These are phyloP conservation scores for Hepatocystis sp. DNA, from an alignment of 169 alveolate species.

Conservation along the genomic window DNA sequence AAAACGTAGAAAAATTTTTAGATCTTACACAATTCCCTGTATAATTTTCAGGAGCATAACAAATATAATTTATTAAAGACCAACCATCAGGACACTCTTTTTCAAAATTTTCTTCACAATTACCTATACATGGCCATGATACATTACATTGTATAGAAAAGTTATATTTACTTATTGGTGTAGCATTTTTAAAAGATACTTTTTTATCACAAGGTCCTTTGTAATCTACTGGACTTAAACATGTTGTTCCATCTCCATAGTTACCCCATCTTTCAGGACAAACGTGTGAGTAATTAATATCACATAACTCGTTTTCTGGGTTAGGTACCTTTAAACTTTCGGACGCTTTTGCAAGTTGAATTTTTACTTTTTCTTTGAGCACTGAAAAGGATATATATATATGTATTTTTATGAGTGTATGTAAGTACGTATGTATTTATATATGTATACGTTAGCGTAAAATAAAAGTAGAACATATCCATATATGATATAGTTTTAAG, in stretches of 20 bases:
- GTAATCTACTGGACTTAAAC: conserved; percentile 57
- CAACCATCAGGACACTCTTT: conserved; percentile 45
- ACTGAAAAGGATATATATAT: conserved; percentile 49
- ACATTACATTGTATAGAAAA: conserved; percentile 35
- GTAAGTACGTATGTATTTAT: neutral
- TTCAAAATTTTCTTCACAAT: conserved; percentile 6
- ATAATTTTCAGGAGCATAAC: conserved; percentile 77
- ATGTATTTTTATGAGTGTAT: neutral
- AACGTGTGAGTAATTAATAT: conserved; percentile 79
- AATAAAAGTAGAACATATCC: no score
- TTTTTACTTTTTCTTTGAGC: conserved; percentile 61
- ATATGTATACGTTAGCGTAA: no score
- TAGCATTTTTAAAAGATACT: conserved; percentile 33
- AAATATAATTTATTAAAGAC: conserved; percentile 69
- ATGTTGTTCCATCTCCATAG: conserved; percentile 58
- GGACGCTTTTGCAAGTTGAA: conserved; percentile 76
- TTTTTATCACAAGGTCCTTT: conserved; percentile 57
- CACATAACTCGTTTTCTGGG: conserved; percentile 79
- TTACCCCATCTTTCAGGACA: conserved; percentile 86
- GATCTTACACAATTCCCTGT: conserved; percentile 78
- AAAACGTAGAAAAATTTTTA: conserved; percentile 75
- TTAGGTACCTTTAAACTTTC: conserved; percentile 60
- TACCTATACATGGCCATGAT: conserved; percentile 71
- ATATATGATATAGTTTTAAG: no score
- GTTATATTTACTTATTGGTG: conserved; percentile 28